phyloP scores from a whole-genome alignment of 2,329 filamentous ascomycete genomes.

The Aspergillus sp. region DNA sequence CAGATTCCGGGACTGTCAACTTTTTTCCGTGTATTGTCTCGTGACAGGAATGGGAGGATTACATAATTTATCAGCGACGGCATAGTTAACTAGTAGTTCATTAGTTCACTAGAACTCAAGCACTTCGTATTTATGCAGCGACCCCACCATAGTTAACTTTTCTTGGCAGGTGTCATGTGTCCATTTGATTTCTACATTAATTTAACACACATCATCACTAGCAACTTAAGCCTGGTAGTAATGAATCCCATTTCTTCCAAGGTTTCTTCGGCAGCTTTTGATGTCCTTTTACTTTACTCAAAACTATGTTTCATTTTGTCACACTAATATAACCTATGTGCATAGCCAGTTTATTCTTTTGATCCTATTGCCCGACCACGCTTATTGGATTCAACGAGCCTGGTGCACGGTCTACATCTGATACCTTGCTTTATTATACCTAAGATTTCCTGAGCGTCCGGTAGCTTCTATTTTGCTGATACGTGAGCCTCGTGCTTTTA shows the following conservation, averaged over 20 bases:
- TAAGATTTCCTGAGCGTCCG: neutral
- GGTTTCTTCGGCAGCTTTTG: neutral
- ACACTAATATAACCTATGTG: neutral
- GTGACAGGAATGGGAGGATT: neutral
- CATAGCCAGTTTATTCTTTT: neutral
- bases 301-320: neutral
- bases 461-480: neutral
- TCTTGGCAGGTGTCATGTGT: slow-evolving; percentile 7
- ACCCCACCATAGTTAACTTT: neutral
- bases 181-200: neutral
- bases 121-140: neutral
- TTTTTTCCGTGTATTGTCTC: neutral
- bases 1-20: neutral
- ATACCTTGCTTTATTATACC: neutral
- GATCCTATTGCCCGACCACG: neutral
- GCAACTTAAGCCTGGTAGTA: neutral
- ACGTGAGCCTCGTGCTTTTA: slow-evolving; percentile 1
- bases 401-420: neutral
- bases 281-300: neutral
- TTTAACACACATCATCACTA: neutral
- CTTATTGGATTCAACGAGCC: neutral
- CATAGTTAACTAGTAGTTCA: too few relatives aligned
- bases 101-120: too few relatives aligned
- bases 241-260: neutral
- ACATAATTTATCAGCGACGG: slow-evolving; percentile 1